These are phyloP conservation scores for Discostella stelligera DNA, from an alignment of 352 stramenopile genomes.

Conservation along the genomic window DNA sequence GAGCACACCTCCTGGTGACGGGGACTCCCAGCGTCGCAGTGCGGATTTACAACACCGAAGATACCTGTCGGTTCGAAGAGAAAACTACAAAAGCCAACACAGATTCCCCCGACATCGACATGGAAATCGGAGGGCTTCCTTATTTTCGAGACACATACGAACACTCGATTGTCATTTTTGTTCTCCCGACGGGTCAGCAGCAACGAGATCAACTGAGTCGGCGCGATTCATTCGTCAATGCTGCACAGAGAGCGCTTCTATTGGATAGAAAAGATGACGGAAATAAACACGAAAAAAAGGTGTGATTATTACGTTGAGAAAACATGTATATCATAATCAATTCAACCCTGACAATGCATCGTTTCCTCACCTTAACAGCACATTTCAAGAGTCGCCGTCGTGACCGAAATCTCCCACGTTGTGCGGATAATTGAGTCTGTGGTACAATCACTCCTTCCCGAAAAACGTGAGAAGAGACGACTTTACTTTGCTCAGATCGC, in stretches of 20 bases:
- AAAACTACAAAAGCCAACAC: neutral
- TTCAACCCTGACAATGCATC: neutral
- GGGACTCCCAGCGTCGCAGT: conserved; percentile 34
- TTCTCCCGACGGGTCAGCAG: conserved; percentile 20
- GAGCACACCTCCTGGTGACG: conserved; percentile 47
- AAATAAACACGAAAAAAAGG: conserved; percentile 18
- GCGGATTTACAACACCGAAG: conserved; percentile 39
- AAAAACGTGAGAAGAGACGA: conserved; percentile 42
- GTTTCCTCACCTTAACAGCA: conserved; percentile 8
- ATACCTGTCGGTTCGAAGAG: conserved; percentile 30
- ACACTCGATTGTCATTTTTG: conserved; percentile 51
- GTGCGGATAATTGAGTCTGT: conserved; percentile 31
- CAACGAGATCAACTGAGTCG: conserved; percentile 42
- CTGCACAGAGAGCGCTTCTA: conserved; percentile 30
- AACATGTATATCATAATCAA: conserved; percentile 1
- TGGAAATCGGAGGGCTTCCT: conserved; percentile 26
- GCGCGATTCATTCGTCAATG: conserved; percentile 46
- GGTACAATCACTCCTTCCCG: conserved; percentile 36
- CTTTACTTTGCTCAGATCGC: conserved; percentile 45
- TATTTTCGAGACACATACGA: conserved; percentile 48
- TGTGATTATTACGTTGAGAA: conserved; percentile 5
- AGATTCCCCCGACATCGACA: conserved; percentile 1
- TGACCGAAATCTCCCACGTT: conserved; percentile 33
- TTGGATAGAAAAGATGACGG: conserved; percentile 2
- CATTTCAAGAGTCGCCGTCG: conserved; percentile 29